A percentile compares a stretch with the other conserved stretches of the same genome.
Evolutionary conservation across 371 early-diverging fungal genomes (phyloP).

Genomic region (Umbelopsis sp.): DNA sequence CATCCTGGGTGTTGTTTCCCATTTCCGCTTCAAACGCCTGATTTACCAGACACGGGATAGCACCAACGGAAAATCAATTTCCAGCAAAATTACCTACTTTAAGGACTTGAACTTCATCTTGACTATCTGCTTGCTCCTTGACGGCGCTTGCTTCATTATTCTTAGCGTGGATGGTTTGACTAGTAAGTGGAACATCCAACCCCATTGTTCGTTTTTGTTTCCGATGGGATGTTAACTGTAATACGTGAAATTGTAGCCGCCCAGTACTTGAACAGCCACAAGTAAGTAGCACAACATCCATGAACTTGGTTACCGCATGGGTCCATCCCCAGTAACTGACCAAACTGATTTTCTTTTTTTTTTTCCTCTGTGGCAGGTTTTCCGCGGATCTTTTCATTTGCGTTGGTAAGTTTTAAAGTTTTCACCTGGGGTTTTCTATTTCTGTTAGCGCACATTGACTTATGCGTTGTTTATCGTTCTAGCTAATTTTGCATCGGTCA

Average conservation of each 20-base stretch:
- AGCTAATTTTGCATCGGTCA: conserved; percentile 42
- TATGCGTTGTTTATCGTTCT: neutral
- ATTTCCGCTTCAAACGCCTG: conserved; percentile 46
- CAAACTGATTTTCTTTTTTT: too few relatives aligned
- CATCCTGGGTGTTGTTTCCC: conserved; percentile 47
- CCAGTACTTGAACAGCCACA: conserved; percentile 26
- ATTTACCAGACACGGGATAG: conserved; percentile 29
- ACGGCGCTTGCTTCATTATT: conserved; percentile 36
- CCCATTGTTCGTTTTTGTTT: too few relatives aligned
- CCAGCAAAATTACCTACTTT: conserved; percentile 45
- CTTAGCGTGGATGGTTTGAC: conserved; percentile 49
- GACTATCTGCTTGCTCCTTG: conserved; percentile 34
- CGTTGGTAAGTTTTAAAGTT: conserved; percentile 33
- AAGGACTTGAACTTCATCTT: conserved; percentile 50
- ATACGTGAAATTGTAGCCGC: conserved; percentile 20
- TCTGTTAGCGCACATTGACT: neutral
- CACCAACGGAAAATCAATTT: conserved; percentile 37
- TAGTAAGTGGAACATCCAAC: neutral
- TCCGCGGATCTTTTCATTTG: conserved; percentile 50
- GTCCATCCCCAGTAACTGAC: neutral
- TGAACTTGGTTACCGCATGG: neutral
- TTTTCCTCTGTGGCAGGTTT: conserved; percentile 31
- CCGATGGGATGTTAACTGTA: neutral
- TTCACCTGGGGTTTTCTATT: too few relatives aligned
- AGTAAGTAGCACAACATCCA: neutral